phyloP scores from a whole-genome alignment of 805 yeast genomes.

The Diddensiella caesifluorescens region DNA sequence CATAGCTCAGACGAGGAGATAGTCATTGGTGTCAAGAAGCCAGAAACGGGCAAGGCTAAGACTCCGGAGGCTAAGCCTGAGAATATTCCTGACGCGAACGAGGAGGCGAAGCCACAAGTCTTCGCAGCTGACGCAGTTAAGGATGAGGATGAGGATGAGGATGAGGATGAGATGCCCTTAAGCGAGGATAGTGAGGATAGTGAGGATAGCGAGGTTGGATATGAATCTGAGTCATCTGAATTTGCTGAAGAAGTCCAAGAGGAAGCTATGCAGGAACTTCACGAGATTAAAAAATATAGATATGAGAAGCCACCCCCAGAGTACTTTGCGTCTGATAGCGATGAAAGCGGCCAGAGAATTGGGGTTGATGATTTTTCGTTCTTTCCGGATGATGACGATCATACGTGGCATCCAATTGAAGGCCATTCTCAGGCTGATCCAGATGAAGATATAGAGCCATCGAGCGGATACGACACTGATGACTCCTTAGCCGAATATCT shows the following conservation, averaged over 20 bases:
- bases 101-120: slow-evolving; percentile 1
- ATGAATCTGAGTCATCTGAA: background rate
- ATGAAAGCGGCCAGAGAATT: background rate
- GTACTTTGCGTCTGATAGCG: background rate
- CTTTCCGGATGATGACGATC: too few relatives aligned
- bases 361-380: too few relatives aligned
- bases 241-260: background rate
- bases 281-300: background rate
- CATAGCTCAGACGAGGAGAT: too few relatives aligned
- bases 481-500: too few relatives aligned
- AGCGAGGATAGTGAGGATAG: slow-evolving; percentile 1
- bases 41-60: background rate
- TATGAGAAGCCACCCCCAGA: background rate
- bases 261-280: background rate
- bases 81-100: background rate
- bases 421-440: too few relatives aligned
- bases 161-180: slow-evolving; percentile 1
- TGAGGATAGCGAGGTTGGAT: slow-evolving; percentile 3
- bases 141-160: slow-evolving; percentile 7
- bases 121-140: background rate
- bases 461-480: too few relatives aligned
- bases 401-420: too few relatives aligned
- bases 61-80: background rate
- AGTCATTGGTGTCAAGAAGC: too few relatives aligned
- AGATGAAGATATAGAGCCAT: too few relatives aligned